Conservation (phyloP, 176 grass and related monocot species). For the Oryza coarctata region DNA sequence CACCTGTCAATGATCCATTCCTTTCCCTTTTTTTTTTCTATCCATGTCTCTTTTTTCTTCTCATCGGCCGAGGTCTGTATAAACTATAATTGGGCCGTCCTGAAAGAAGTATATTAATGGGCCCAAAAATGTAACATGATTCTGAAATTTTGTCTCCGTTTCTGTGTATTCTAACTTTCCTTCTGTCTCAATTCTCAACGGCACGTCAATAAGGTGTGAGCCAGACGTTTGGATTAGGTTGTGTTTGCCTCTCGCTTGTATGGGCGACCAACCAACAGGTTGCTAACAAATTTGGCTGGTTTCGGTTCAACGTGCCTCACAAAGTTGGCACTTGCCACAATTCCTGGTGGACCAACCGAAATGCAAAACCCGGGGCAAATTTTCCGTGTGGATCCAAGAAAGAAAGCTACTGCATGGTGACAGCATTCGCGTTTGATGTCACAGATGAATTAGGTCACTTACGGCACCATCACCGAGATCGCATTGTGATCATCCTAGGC, state of each 20-base stretch:
- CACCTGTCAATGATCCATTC: too few relatives aligned
- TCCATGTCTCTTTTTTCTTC: too few relatives aligned
- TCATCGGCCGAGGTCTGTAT: background rate
- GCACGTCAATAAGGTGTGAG: background rate
- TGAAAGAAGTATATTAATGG: background rate
- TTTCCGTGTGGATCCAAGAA: conserved; percentile 25
- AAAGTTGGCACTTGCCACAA: background rate
- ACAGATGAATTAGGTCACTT: conserved; percentile 25
- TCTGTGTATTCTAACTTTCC: background rate
- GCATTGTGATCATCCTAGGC: conserved; percentile 12
- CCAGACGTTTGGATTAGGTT: conserved; percentile 12
- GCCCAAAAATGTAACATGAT: background rate
- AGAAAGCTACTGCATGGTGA: background rate
- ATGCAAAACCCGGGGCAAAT: conserved; percentile 23
- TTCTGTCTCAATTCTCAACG: background rate
- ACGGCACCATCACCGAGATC: conserved; percentile 34
- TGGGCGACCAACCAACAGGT: conserved; percentile 36
- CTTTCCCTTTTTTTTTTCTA: too few relatives aligned
- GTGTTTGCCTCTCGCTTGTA: conserved; percentile 12
- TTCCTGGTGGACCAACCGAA: conserved; percentile 51
- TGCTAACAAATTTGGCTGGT: conserved; percentile 28
- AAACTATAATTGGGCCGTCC: background rate
- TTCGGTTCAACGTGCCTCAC: conserved; percentile 1
- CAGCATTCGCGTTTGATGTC: conserved; percentile 25
- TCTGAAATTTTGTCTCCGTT: background rate